phyloP scores from a whole-genome alignment of 768 basidiomycete genomes.

The Tulasnella sp. region DNA sequence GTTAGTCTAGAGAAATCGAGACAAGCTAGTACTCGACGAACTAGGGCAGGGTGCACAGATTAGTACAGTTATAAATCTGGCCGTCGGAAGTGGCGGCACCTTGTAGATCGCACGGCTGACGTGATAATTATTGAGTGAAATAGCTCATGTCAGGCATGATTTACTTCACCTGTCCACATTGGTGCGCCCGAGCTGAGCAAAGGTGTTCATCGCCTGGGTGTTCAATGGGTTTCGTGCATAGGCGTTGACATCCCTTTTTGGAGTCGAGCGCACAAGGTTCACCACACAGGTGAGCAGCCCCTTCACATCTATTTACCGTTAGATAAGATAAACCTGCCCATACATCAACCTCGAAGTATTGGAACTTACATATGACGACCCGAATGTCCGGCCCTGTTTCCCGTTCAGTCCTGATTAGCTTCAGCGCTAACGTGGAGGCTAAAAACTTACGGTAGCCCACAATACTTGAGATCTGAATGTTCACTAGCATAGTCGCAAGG shows the following conservation, averaged over 20 bases:
- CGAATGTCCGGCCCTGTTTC: slow-evolving; percentile 43
- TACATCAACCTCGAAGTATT: background rate
- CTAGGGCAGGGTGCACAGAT: slow-evolving; percentile 27
- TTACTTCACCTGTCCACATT: slow-evolving; percentile 37
- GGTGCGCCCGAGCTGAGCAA: slow-evolving; percentile 42
- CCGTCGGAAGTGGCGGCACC: slow-evolving; percentile 23
- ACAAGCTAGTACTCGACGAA: background rate
- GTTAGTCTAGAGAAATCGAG: too few relatives aligned
- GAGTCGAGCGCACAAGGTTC: slow-evolving; percentile 35
- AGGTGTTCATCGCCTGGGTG: slow-evolving; percentile 40
- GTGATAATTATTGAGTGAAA: background rate
- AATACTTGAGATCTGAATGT: slow-evolving; percentile 23
- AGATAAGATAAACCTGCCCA: background rate
- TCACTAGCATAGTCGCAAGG: slow-evolving; percentile 35
- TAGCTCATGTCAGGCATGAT: background rate
- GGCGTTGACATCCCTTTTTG: slow-evolving; percentile 38
- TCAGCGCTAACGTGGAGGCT: background rate
- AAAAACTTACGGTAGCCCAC: slow-evolving; percentile 37
- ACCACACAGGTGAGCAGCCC: slow-evolving; percentile 43
- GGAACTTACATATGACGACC: slow-evolving; percentile 41
- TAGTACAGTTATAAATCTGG: slow-evolving; percentile 32
- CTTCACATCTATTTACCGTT: slow-evolving; percentile 35
- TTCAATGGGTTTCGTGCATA: slow-evolving; percentile 41
- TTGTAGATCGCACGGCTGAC: slow-evolving; percentile 35
- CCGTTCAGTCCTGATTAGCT: background rate